Percentiles rank a stretch among this genome's conserved stretches.
Evolutionary conservation across 1,284 basidiomycete genomes (phyloP).

Genomic region (Cutaneotrichosporon arboriforme): DNA sequence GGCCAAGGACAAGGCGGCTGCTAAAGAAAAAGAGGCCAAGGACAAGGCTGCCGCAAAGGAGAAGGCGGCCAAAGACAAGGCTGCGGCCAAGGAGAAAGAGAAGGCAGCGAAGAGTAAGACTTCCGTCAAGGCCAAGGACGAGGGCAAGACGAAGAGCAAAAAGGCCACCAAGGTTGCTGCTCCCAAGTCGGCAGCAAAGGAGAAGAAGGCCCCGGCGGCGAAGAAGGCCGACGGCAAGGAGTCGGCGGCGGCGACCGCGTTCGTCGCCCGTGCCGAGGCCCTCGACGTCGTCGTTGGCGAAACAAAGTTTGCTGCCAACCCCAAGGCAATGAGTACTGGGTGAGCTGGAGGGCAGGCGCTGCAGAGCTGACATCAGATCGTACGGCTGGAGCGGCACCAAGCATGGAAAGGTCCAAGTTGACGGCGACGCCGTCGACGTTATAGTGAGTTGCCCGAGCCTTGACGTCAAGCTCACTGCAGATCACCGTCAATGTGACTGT

Average conservation of each 20-base stretch:
- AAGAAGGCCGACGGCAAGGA: neutral
- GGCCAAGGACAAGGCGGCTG: conserved; percentile 5
- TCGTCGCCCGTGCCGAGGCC: neutral
- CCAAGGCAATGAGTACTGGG: conserved; percentile 16
- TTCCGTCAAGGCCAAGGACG: too few species aligned
- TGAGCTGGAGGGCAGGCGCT: neutral
- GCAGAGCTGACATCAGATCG: conserved; percentile 12
- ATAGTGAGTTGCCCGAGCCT: conserved; percentile 5
- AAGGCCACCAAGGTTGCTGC: neutral
- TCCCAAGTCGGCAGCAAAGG: neutral
- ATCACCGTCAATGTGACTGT: conserved; percentile 15
- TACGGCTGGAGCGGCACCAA: conserved; percentile 20
- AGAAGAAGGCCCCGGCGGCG: neutral
- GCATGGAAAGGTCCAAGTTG: conserved; percentile 9
- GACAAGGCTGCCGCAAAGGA: neutral
- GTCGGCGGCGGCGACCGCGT: neutral
- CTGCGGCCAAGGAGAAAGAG: too few species aligned
- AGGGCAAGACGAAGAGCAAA: neutral
- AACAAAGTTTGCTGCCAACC: conserved; percentile 5
- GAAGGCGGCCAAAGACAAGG: conserved; percentile 2
- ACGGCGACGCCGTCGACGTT: conserved; percentile 14
- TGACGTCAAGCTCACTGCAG: conserved; percentile 8
- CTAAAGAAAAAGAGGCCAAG: neutral
- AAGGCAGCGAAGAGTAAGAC: neutral
- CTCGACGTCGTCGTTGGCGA: conserved; percentile 10